These are phyloP conservation scores for Pulveroboletus sp. DNA, from an alignment of 768 basidiomycete genomes.

Conservation along the genomic window DNA sequence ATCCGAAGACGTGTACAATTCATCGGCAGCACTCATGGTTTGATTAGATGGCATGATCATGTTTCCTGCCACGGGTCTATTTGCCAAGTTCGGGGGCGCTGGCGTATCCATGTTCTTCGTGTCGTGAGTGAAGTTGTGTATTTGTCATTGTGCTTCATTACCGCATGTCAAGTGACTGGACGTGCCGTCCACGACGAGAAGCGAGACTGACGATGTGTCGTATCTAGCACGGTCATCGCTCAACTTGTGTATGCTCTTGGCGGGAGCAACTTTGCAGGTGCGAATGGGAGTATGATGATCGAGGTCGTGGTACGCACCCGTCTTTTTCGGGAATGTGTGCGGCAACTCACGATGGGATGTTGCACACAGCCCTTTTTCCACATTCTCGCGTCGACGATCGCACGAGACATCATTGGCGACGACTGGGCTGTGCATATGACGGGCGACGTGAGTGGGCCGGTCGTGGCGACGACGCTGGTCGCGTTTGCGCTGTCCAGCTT, in stretches of 20 bases:
- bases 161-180: not conserved
- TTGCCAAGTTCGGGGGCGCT: slow-evolving; percentile 74
- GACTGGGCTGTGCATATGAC: slow-evolving; percentile 25
- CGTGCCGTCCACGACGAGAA: not conserved
- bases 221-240: slow-evolving; percentile 59
- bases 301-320: slow-evolving; percentile 77
- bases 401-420: slow-evolving; percentile 45
- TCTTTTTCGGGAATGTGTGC: not conserved
- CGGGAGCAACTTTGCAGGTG: slow-evolving; percentile 84
- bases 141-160: slow-evolving; percentile 1
- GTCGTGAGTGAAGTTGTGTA: slow-evolving; percentile 42
- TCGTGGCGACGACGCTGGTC: slow-evolving; percentile 89
- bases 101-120: slow-evolving; percentile 97
- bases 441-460: slow-evolving; percentile 57
- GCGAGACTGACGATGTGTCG: not conserved
- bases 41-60: slow-evolving; percentile 87
- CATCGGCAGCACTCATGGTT: slow-evolving; percentile 1
- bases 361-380: slow-evolving; percentile 84
- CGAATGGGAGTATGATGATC: slow-evolving; percentile 97
- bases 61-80: slow-evolving; percentile 81
- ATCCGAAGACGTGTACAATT: not conserved
- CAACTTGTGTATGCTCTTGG: slow-evolving; percentile 84
- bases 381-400: slow-evolving; percentile 77
- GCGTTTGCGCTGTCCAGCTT: slow-evolving; percentile 85
- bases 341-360: not conserved